Base-by-base conservation (phyloP, 139 green algal genomes). In the Chlorella sorokiniana region DNA sequence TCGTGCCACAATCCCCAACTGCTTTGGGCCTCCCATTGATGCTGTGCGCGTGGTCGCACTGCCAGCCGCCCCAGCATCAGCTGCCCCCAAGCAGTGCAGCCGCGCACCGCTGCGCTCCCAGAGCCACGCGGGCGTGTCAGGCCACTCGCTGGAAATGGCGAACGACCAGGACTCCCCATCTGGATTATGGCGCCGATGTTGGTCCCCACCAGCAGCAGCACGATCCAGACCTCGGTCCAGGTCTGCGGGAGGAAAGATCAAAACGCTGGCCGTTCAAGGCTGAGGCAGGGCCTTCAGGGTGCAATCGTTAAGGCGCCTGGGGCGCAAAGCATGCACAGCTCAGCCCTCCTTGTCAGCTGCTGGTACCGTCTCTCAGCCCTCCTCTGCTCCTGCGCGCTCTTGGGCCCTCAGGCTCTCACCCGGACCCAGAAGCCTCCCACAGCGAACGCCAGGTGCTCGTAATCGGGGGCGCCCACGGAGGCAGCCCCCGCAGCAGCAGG, bases 121-220 rank as follows among this genome's bases (percentile, higher is more conserved):
- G 33, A 80, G 52, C 73, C 73, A 80, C 38, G 3, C 29, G 1
- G 73, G 73, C 14, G 73, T 37, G 11, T 80, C 54, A 1, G 73
- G 73, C 73, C 73, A 80, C 54, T 80, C 54, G n/a, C 10, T 70
- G 11, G 25, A 9, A 14, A 80, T 45, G 7, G 73, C 73, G 44
- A 41, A 80, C 38, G 38, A 37, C 69, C 54, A 69, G 0, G 45
- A 63, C 35, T 82, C 77, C 0, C 77, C 77, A 65, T 67, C 77
- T 82, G 77, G 27, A 81, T 74, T 4, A 81, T 74, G 25, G 75
- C 75, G 29, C 61, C 76, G 20, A 81, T 81, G 76, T 71, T 81
- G 41, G 76, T 81, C 10, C 76, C 76, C 16, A 81, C 4, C 41
- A 81, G 61, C 61, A 81, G 76, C 31, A 81, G 14, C 41, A 81